Evolutionary conservation across 768 basidiomycete genomes (phyloP).

Genomic region (Filobasidium wieringae): DNA sequence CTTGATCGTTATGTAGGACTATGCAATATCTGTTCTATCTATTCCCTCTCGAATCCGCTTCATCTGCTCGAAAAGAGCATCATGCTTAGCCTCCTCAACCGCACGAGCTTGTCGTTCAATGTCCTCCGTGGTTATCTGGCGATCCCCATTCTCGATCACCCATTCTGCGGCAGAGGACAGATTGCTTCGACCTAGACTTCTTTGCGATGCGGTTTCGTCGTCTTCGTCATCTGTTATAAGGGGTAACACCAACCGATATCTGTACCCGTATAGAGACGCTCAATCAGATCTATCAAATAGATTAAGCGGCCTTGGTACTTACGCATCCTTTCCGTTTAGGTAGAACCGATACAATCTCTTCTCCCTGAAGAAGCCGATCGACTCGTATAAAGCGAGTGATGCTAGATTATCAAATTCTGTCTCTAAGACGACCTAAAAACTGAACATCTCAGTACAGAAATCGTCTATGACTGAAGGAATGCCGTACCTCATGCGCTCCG

Average conservation of each 20-base stretch:
- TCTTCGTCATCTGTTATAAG: neutral
- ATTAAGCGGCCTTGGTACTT: too few species aligned
- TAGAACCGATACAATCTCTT: slow-evolving; percentile 92
- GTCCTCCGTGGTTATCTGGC: neutral
- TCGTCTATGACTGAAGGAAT: neutral
- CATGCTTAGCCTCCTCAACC: neutral
- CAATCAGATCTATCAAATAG: too few species aligned
- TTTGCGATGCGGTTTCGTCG: neutral
- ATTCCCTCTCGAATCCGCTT: neutral
- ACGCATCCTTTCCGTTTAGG: slow-evolving; percentile 93
- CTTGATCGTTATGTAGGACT: too few species aligned
- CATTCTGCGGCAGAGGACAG: neutral
- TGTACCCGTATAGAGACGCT: neutral
- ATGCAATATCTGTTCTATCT: neutral
- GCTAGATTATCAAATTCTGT: slow-evolving; percentile 88
- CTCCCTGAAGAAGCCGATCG: slow-evolving; percentile 88
- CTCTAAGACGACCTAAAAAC: slow-evolving; percentile 72
- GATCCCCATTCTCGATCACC: neutral
- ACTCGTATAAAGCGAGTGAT: slow-evolving; percentile 77
- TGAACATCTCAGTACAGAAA: neutral
- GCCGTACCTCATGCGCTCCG: slow-evolving; percentile 75
- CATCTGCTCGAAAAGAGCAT: neutral
- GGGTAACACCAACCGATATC: neutral
- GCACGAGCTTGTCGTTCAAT: neutral
- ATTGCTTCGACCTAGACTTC: neutral